Percentiles rank a stretch among this genome's conserved stretches.
phyloP scores from a whole-genome alignment of 805 yeast species.

The Saccharomycopsis sp. region DNA sequence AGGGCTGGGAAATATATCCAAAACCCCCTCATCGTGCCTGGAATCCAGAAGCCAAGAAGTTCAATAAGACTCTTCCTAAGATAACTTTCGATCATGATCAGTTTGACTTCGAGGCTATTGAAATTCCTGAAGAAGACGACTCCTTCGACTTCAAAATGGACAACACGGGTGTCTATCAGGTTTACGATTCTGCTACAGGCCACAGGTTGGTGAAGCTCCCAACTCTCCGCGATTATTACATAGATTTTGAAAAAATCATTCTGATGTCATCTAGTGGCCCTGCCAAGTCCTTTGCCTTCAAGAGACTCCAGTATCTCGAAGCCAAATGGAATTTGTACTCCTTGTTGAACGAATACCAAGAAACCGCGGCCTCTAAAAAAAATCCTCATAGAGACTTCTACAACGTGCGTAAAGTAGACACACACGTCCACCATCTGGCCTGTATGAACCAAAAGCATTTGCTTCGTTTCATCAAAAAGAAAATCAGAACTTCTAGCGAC shows the following conservation, averaged over 20 bases:
- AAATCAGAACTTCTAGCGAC: constrained; percentile 77
- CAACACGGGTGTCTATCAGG: constrained; percentile 65
- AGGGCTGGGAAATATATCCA: constrained; percentile 79
- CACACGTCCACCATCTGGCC: constrained; percentile 98
- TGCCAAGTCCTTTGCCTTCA: constrained; percentile 89
- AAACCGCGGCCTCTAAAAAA: constrained; percentile 79
- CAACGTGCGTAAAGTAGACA: constrained; percentile 93
- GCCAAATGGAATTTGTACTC: constrained; percentile 94
- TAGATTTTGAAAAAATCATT: constrained; percentile 71
- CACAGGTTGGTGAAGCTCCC: constrained; percentile 58
- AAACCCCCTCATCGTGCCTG: constrained; percentile 90
- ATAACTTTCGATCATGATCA: constrained; percentile 38
- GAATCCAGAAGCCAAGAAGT: constrained; percentile 44
- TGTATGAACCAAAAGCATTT: constrained; percentile 98
- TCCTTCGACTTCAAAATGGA: constrained; percentile 38
- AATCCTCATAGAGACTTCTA: constrained; percentile 97
- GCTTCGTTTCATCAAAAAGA: constrained; percentile 88
- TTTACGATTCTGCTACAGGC: constrained; percentile 32
- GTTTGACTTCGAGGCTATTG: constrained; percentile 52
- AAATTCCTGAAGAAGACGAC: constrained; percentile 45
- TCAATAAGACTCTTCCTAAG: constrained; percentile 35
- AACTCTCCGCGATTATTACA: constrained; percentile 75
- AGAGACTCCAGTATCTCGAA: constrained; percentile 86
- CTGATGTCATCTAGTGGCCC: constrained; percentile 89
- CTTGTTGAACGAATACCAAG: constrained; percentile 86